Percentiles rank a stretch among this genome's conserved stretches.
Evolutionary conservation across 1,139 yeast species (phyloP).

Genomic region (Sugiyamaella neomexicana): DNA sequence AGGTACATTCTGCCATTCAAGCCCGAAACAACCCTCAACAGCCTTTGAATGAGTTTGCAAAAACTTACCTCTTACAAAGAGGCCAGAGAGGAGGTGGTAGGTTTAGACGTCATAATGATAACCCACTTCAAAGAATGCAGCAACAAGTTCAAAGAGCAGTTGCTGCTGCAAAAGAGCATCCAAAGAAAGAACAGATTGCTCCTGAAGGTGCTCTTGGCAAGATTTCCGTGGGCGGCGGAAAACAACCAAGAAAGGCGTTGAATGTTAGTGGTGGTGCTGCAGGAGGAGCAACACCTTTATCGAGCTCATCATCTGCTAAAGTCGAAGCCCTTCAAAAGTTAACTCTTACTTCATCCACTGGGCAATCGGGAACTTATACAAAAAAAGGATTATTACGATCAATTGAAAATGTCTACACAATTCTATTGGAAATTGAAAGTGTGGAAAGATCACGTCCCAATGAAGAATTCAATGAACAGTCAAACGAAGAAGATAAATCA

Average conservation of each 20-base stretch:
- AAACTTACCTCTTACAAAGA: conserved; percentile 91
- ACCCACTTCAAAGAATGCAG: conserved; percentile 96
- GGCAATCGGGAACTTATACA: conserved; percentile 33
- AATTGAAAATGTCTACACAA: conserved; percentile 77
- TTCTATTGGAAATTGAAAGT: conserved; percentile 79
- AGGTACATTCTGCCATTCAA: conserved; percentile 87
- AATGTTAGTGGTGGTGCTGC: conserved; percentile 40
- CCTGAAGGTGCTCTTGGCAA: conserved; percentile 92
- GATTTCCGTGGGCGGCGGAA: conserved; percentile 76
- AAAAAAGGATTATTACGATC: conserved; percentile 35
- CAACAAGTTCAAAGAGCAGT: conserved; percentile 97
- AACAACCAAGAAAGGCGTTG: conserved; percentile 85
- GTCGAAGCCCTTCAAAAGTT: conserved; percentile 23
- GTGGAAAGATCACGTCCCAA: conserved; percentile 60
- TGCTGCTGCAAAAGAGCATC: conserved; percentile 88
- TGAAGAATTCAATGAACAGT: conserved; percentile 44
- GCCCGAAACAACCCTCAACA: conserved; percentile 51
- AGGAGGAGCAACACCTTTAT: neutral
- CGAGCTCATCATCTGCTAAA: conserved; percentile 20
- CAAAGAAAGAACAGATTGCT: conserved; percentile 67
- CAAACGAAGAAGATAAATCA: neutral
- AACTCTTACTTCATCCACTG: conserved; percentile 14
- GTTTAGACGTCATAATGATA: conserved; percentile 66
- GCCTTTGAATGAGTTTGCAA: conserved; percentile 69
- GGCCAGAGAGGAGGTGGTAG: conserved; percentile 82